Evolutionary conservation across 208 protist species (phyloP).

Genomic region (Trypanosoma mega): DNA sequence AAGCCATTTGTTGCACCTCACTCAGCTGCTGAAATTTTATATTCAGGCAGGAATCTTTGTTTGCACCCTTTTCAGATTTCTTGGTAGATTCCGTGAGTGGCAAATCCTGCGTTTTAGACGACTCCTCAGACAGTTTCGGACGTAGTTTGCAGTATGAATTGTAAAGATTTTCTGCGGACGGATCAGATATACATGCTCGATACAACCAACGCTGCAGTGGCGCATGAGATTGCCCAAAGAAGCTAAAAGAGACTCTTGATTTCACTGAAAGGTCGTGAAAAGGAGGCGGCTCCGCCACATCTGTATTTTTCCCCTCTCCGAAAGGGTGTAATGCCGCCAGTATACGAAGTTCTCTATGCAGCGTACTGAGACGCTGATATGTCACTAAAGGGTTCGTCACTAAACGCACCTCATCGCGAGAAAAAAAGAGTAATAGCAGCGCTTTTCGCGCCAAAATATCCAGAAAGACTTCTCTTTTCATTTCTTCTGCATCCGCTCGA

Average conservation of each 20-base stretch:
- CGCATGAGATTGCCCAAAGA: constrained; percentile 27
- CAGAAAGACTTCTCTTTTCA: constrained; percentile 32
- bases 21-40: constrained; percentile 22
- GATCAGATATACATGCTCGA: background rate
- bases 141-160: constrained; percentile 10
- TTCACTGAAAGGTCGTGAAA: constrained; percentile 17
- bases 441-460: constrained; percentile 58
- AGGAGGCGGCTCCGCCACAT: background rate
- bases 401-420: constrained; percentile 76
- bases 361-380: constrained; percentile 44
- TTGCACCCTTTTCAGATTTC: no score
- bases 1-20: constrained; percentile 19
- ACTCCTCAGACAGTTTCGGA: background rate
- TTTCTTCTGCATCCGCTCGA: constrained; percentile 11
- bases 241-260: constrained; percentile 23
- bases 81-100: no score
- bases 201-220: constrained; percentile 13
- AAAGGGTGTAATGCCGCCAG: constrained; percentile 3
- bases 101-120: background rate
- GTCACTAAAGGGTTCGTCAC: constrained; percentile 63
- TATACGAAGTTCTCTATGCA: constrained; percentile 33
- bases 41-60: no score
- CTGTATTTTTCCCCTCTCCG: background rate
- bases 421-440: constrained; percentile 77
- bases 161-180: constrained; percentile 22